Conservation (phyloP, 179 eudicot species). For the Amaranthus tricolor region DNA sequence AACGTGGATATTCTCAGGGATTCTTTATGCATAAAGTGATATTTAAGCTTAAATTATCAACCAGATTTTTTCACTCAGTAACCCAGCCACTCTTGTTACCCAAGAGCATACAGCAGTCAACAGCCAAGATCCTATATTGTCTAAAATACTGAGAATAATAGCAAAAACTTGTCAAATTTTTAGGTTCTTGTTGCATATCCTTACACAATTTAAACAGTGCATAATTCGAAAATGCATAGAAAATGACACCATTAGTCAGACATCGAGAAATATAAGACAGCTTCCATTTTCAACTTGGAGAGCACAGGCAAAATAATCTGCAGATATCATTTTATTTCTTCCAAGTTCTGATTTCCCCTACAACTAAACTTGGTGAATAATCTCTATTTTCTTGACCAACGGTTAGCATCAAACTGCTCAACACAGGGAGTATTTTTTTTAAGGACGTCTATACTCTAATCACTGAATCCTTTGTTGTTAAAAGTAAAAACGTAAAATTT, state of each 20-base stretch:
- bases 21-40: not conserved
- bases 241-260: not conserved
- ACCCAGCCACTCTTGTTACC: not conserved
- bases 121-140: not conserved
- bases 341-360: not conserved
- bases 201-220: not conserved
- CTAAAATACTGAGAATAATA: not conserved
- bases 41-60: not conserved
- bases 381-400: not conserved
- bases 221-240: not conserved
- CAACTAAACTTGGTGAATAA: not conserved
- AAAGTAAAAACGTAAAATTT: no score
- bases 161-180: not conserved
- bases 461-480: no score
- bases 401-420: not conserved
- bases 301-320: not conserved
- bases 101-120: not conserved
- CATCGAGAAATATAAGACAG: not conserved
- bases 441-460: no score
- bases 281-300: not conserved
- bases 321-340: not conserved
- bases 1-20: not conserved
- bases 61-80: not conserved
- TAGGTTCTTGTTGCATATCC: not conserved
- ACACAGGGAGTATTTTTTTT: not conserved